Base-by-base conservation (phyloP, 2,329 filamentous ascomycete species). In the Aspergillus pseudoterreus region DNA sequence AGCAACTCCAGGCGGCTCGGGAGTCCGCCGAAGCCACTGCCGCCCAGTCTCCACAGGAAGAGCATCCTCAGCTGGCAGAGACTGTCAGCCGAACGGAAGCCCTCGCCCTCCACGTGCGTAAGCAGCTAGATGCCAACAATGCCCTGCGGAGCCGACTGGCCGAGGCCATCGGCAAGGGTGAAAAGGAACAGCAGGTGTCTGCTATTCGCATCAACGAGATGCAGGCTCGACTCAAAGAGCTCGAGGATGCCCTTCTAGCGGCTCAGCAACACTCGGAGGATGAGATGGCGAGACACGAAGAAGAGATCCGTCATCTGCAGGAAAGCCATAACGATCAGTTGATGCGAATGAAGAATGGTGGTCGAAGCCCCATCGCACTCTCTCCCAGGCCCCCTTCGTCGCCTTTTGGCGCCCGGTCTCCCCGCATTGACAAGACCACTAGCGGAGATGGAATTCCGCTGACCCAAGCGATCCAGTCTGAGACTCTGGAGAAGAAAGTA, bases 191-290 rank as follows among this genome's bases (percentile, higher is more conserved):
- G 68, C 85, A 86, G 63, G 75, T 84, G 53, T 95, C 91, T 56
- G 88, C 88, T 12, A 80, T 84, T 47, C 87, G 89, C 63, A 96
- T 99, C 67, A 89, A 89, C 51, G 81, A 85, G 49, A 83, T 97
- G 68, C 92, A 97, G 68, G 81, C 82, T 55, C 87, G 85, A 52
- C 85, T 99, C 51, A 90, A 88, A 62, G 73, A 77, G 14, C 83
- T 96, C 46, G 94, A 97, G 68, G 92, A 97, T 55, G 83, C 87
- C 61, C 82, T 99, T 19, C 79, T 95, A 49, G 75, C 83, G 17
- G 90, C 92, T 1, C 92, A 97, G 70, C 86, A 90, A 51, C 82
- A 87, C 17, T 92, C 90, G 0, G 94, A 99, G 68, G 91, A 92
- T 45, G 85, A 86, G 36, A 83, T 97, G 51, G 76, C 82, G 41